phyloP scores from a whole-genome alignment of 2,329 filamentous ascomycete genomes.

The Scorias spongiosa region DNA sequence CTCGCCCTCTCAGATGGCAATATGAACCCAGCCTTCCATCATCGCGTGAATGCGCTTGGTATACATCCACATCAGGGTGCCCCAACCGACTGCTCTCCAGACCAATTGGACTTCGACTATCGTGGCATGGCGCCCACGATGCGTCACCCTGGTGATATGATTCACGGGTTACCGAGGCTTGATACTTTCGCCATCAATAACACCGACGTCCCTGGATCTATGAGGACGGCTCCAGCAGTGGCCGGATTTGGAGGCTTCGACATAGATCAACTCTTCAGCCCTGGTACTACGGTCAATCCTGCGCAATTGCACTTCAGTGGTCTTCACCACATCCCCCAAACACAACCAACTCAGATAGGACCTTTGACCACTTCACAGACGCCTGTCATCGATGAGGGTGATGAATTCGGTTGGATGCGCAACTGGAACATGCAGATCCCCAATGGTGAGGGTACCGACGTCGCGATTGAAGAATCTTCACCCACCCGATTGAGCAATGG shows the following conservation, averaged over 20 bases:
- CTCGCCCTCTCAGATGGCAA: slow-evolving; percentile 36
- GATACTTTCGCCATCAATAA: slow-evolving; percentile 61
- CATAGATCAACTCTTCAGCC: slow-evolving; percentile 55
- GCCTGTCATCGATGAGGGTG: slow-evolving; percentile 47
- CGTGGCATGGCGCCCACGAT: slow-evolving; percentile 56
- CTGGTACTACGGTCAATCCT: slow-evolving; percentile 47
- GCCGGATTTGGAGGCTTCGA: slow-evolving; percentile 56
- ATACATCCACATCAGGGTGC: slow-evolving; percentile 2
- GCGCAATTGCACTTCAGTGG: slow-evolving; percentile 69
- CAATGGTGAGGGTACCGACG: slow-evolving; percentile 49
- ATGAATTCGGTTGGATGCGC: slow-evolving; percentile 77
- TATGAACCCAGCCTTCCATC: slow-evolving; percentile 11
- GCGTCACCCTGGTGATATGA: slow-evolving; percentile 51
- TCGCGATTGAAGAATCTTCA: slow-evolving; percentile 79
- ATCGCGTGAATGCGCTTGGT: slow-evolving; percentile 14
- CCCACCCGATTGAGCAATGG: slow-evolving; percentile 95
- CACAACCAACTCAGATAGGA: slow-evolving; percentile 36
- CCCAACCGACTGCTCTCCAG: slow-evolving; percentile 37
- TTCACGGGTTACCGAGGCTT: slow-evolving; percentile 63
- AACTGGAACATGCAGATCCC: slow-evolving; percentile 65
- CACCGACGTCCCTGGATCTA: slow-evolving; percentile 36
- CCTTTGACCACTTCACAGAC: slow-evolving; percentile 17
- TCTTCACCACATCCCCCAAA: slow-evolving; percentile 34
- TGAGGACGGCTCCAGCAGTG: slow-evolving; percentile 66
- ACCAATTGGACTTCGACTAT: slow-evolving; percentile 45